A percentile compares a stretch with the other conserved stretches of the same genome.
phyloP scores from a whole-genome alignment of 176 grass and related monocot genomes.

The Coix lacrymajobi region DNA sequence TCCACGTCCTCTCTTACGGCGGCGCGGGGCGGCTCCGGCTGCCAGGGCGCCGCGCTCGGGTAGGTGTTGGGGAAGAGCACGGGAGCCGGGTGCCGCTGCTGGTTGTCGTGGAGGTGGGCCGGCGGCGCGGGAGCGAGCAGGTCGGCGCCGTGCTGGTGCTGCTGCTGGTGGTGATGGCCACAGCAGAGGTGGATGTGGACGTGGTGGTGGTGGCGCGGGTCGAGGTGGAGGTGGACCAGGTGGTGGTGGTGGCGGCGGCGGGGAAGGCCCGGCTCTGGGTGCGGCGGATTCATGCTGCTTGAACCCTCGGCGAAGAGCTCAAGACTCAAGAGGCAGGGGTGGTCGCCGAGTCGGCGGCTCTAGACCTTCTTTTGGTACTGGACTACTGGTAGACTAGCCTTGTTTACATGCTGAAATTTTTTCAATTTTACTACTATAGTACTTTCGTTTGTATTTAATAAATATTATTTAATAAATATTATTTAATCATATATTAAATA shows the following conservation, averaged over 20 bases:
- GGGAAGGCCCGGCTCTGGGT: background rate
- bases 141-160: background rate
- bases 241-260: slow-evolving; percentile 22
- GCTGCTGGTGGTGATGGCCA: background rate
- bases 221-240: slow-evolving; percentile 39
- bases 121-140: slow-evolving; percentile 4
- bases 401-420: too few relatives aligned
- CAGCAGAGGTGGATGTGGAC: slow-evolving; percentile 24
- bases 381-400: too few relatives aligned
- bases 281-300: slow-evolving; percentile 22
- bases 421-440: too few relatives aligned
- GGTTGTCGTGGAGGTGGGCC: slow-evolving; percentile 4
- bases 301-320: background rate
- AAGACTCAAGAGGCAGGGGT: background rate
- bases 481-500: too few relatives aligned
- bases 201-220: slow-evolving; percentile 35
- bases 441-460: too few relatives aligned
- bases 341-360: background rate
- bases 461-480: too few relatives aligned
- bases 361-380: too few relatives aligned
- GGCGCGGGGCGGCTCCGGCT: background rate
- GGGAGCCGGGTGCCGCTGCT: background rate
- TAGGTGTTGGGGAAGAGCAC: background rate
- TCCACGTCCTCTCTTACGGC: background rate
- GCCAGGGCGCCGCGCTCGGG: background rate